Base-by-base conservation (phyloP, 257 asterid species). In the Lavandula angustifolia region DNA sequence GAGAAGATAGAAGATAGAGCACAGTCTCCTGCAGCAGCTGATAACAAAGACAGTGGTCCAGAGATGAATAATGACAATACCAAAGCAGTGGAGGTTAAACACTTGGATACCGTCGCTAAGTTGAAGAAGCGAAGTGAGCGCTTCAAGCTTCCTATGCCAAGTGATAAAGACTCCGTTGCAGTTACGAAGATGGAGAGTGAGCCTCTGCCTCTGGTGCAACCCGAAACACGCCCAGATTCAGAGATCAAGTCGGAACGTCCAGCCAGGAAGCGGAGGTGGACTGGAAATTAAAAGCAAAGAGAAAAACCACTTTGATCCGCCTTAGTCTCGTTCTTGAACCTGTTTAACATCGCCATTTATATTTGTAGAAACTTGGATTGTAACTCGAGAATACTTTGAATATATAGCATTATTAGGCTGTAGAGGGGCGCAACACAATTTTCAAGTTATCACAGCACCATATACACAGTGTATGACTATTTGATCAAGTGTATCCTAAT, bases 201-300 rank as follows among this genome's bases (percentile, higher is more conserved):
- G 43, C 79, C 83, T 29, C 46, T 77, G 72, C 83, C 82, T 44
- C 62, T 78, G 14, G 66, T 44, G 43, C 92, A 75, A 69, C 51
- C 69, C 4, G 98, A 89, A 70, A 66, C 33, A 41, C 92, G 57
- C 9, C 73, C 76, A 1, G 89, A 85, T 74, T 67, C 80, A 5
- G 98, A 86, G 72, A 78, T 92, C 72, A 92, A 89, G 75, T 73
- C 95, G 0, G 98, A 92, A 83, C 95, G 96, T 42, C 98, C 98
- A 51, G 80, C 98, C 12, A 81, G 96, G 47, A 92, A 85, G 67
- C 84, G 98, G 76, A 85, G 96, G 71, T 92, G 98, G 98, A 92
- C 95, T n/a, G 84, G 91, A 59, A 85, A 75, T 66, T 92, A 54
- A 76, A 66, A 12, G 18, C 14, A 43, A 44, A 10, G 14, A 66